Base-by-base conservation (phyloP, 345 rosid species). In the Populus nigra region DNA sequence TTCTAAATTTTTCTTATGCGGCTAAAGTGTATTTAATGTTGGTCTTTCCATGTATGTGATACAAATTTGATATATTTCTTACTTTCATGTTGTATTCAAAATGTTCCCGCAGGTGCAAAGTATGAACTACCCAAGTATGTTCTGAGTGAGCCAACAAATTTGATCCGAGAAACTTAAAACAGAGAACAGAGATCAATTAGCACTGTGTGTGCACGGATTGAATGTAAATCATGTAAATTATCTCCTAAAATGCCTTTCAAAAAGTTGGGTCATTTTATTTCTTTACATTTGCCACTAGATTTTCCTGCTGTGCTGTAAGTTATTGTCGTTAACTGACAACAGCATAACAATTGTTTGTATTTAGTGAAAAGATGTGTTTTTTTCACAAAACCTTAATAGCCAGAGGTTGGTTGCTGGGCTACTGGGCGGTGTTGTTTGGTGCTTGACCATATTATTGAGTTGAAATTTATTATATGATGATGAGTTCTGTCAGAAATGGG, bases 111-210 rank as follows among this genome's bases (percentile, higher is more conserved):
- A 93, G 97, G 97, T 78, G 97, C 92, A 13, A 90, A 84, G 71
- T 94, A 94, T 41, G 98, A 93, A 82, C 88, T 93, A 31, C 99
- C 98, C 1, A 88, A 83, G 81, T 91, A 91, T 65, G 93, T 93
- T 68, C 79, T 95, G 86, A 90, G 96, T 59, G 94, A 90, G 82
- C 97, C 97, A 0, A 82, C 91, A 38, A 94, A 94, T 83, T 78
- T 94, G 89, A 88, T 93, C 75, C 81, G 68, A 5, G 91, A 85
- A 41, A 47, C 72, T 4, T 78, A 45, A 71, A 62, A 31, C 16
- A 41, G 66, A 43, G 15, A 25, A 45, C 69, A 65, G 33, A n/a
- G 72, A 63, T 16, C 69, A 61, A 20, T 57, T 43, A 33, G 70
- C 77, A 73, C 65, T 18, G 15, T 41, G 39, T 38, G 55, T 49